phyloP scores from a whole-genome alignment of 495 filamentous ascomycete genomes.

The Aspergillus diversus region DNA sequence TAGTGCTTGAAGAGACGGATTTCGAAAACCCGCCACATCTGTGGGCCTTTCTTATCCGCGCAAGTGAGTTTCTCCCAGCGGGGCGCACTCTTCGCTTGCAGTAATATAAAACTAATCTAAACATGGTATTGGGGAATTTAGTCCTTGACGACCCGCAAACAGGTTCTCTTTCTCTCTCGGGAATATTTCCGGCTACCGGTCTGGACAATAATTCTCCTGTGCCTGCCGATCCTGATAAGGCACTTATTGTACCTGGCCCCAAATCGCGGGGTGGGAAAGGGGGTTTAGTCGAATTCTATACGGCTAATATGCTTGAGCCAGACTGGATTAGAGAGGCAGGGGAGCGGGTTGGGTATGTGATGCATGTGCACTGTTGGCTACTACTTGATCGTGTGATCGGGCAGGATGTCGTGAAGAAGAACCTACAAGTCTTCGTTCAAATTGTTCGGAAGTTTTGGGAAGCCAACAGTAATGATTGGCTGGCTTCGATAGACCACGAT shows the following conservation, averaged over 20 bases:
- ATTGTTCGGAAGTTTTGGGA: constrained; percentile 4
- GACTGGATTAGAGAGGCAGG: neutral
- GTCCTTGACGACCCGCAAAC: constrained; percentile 9
- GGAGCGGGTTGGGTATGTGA: constrained; percentile 7
- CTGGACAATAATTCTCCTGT: neutral
- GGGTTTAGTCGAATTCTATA: constrained; percentile 5
- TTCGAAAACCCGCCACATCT: neutral
- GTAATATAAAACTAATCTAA: too few species aligned
- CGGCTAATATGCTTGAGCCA: constrained; percentile 6
- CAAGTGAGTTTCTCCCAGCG: constrained; percentile 2
- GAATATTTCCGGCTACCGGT: neutral
- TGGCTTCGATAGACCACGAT: neutral
- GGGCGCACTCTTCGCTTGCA: neutral
- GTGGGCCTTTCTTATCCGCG: constrained; percentile 3
- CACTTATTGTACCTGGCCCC: neutral
- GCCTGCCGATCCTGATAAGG: neutral
- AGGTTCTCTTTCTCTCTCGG: neutral
- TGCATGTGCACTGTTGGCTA: constrained; percentile 20
- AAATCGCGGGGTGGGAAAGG: neutral
- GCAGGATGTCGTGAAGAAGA: neutral
- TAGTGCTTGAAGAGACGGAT: constrained; percentile 10
- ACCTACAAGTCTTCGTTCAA: constrained; percentile 8
- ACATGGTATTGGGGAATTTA: too few species aligned
- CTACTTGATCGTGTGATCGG: constrained; percentile 16
- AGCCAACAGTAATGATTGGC: constrained; percentile 4